These are phyloP conservation scores for Parsonsia alboflavescens DNA, from an alignment of 257 asterid genomes.

Conservation along the genomic window DNA sequence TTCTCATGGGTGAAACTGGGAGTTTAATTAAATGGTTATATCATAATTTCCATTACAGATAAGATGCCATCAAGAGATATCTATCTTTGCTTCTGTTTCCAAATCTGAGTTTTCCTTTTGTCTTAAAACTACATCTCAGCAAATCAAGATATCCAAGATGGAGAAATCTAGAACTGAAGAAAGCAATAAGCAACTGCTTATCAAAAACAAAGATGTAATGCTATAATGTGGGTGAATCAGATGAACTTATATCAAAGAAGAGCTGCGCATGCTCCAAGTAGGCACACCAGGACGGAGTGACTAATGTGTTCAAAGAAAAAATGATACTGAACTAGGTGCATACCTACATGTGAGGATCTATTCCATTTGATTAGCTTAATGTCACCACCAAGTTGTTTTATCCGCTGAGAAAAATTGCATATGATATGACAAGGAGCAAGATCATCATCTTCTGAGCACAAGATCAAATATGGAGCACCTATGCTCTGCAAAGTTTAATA, in stretches of 20 bases:
- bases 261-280: neutral
- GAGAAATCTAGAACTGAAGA: neutral
- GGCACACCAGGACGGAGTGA: too few relatives aligned
- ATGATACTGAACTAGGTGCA: slow-evolving; percentile 18
- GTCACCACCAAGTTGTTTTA: slow-evolving; percentile 68
- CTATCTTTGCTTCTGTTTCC: neutral
- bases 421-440: slow-evolving; percentile 74
- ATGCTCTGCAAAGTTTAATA: slow-evolving; percentile 39
- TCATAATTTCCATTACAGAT: neutral
- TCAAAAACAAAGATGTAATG: neutral
- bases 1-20: neutral
- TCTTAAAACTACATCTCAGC: neutral
- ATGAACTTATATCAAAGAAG: neutral
- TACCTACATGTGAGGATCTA: slow-evolving; percentile 86
- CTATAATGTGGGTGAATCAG: neutral
- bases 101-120: neutral
- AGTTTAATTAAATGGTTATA: neutral
- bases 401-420: slow-evolving; percentile 66
- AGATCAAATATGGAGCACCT: slow-evolving; percentile 85
- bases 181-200: neutral
- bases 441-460: slow-evolving; percentile 93
- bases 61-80: neutral
- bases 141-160: neutral
- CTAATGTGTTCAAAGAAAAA: neutral
- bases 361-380: slow-evolving; percentile 77